Conservation (phyloP, 345 rosid species). For the Heritiera littoralis region DNA sequence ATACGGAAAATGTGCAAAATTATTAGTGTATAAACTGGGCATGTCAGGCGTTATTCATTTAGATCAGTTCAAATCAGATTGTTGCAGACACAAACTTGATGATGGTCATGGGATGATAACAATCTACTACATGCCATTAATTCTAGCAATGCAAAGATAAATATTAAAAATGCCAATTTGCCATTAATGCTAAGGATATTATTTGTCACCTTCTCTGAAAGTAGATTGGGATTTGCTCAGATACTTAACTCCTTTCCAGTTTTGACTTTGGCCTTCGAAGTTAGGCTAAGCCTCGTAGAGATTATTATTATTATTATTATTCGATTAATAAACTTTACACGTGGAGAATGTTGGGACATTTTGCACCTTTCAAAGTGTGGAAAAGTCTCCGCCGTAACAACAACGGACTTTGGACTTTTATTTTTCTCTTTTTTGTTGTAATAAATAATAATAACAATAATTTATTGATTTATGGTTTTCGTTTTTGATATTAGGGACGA, state of each 20-base stretch:
- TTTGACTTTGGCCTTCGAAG: neutral
- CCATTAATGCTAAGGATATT: constrained; percentile 1
- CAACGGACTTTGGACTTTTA: constrained; percentile 37
- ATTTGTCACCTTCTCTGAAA: neutral
- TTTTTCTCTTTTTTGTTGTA: neutral
- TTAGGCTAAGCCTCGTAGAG: neutral
- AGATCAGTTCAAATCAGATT: neutral
- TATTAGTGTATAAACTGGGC: neutral
- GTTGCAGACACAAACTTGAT: neutral
- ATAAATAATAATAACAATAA: no score
- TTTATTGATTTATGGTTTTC: neutral
- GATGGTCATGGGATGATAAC: neutral
- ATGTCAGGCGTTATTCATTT: constrained; percentile 7
- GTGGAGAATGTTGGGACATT: constrained; percentile 27
- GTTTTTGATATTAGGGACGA: constrained; percentile 13
- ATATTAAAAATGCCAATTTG: neutral
- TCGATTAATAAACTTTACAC: constrained; percentile 12
- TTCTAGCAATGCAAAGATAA: neutral
- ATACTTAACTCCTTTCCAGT: neutral
- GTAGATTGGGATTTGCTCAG: neutral
- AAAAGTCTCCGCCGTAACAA: constrained; percentile 50
- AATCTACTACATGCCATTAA: neutral
- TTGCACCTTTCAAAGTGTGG: neutral
- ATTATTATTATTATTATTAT: no score
- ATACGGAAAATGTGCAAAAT: neutral